Base-by-base conservation (phyloP, 2,329 filamentous ascomycete genomes). In the Aspergillus candidus region DNA sequence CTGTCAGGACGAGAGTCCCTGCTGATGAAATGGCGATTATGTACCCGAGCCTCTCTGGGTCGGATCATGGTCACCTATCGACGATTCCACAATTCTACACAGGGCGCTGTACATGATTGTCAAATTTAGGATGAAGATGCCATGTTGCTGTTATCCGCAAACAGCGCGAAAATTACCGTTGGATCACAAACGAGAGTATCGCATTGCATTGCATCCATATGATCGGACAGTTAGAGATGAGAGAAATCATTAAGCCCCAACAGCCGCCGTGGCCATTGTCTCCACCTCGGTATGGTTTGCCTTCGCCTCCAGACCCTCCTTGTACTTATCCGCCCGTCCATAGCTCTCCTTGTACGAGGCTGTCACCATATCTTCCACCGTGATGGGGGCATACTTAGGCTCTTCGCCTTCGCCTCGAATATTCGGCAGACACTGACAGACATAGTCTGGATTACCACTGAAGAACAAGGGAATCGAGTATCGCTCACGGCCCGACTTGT, bases 401-500 rank as follows among this genome's bases (percentile, higher is more conserved):
- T 48, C 40, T 41, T 71, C 65, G 4, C 58, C 66, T 22, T 58
- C 52, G 18, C 57, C 55, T 11, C 58, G 58, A 47, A 69, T 72
- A 38, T 69, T 69, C 1, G 69, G 69, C 43, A 73, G 48, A 45
- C 69, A 72, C 44, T 66, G 53, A 37, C 71, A 67, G 6, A 68
- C 46, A 44, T 67, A 72, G 40, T 72, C 68, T 1, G 68, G 68
- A 36, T 73, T 72, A 1, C 69, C 67, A n/a, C 57, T 63, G 45
- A 67, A 71, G 50, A 71, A 71, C 43, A 72, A 68, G 0, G 67
- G 66, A 39, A 71, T 68, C 1, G 60, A 65, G 46, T 72, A 71
- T 6, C 69, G 53, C 46, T 72, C 67, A 7, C 48, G 35, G 0
- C 62, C 63, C 10, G 63, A 64, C 38, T 61, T 58, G 50, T 71